These are phyloP conservation scores for Hypomontagnella submonticulosa DNA, from an alignment of 495 filamentous ascomycete species.

Conservation along the genomic window DNA sequence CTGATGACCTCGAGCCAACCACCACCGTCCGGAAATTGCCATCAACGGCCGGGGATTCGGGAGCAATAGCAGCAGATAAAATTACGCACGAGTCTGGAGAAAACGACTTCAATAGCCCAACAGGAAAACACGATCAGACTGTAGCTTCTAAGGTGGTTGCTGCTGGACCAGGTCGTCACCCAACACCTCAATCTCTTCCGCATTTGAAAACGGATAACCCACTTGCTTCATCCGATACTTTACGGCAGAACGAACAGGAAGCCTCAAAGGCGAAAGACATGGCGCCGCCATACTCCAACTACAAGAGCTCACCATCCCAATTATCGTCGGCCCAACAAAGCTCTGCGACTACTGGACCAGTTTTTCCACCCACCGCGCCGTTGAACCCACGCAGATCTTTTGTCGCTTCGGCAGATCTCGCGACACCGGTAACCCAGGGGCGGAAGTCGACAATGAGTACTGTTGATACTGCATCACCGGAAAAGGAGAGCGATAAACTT, in stretches of 20 bases:
- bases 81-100: not conserved
- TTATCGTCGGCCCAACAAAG: conserved; percentile 32
- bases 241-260: not conserved
- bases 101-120: conserved; percentile 20
- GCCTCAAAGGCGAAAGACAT: conserved; percentile 11
- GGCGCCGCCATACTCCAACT: conserved; percentile 11
- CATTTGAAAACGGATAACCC: conserved; percentile 36
- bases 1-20: conserved; percentile 42
- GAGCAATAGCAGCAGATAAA: conserved; percentile 15
- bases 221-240: conserved; percentile 8
- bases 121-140: conserved; percentile 34
- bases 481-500: conserved; percentile 80
- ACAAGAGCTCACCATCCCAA: conserved; percentile 16
- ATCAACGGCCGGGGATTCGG: conserved; percentile 11
- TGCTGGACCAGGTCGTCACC: conserved; percentile 30
- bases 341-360: conserved; percentile 28
- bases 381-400: conserved; percentile 56
- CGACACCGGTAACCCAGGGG: conserved; percentile 53
- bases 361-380: conserved; percentile 60
- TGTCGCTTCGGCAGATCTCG: conserved; percentile 42
- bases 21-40: conserved; percentile 28
- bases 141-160: conserved; percentile 37
- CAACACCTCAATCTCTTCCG: conserved; percentile 36
- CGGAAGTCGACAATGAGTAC: conserved; percentile 67
- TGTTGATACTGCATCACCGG: conserved; percentile 63